These are phyloP conservation scores for Danielozyma ontarioensis DNA, from an alignment of 805 yeast species.

Conservation along the genomic window DNA sequence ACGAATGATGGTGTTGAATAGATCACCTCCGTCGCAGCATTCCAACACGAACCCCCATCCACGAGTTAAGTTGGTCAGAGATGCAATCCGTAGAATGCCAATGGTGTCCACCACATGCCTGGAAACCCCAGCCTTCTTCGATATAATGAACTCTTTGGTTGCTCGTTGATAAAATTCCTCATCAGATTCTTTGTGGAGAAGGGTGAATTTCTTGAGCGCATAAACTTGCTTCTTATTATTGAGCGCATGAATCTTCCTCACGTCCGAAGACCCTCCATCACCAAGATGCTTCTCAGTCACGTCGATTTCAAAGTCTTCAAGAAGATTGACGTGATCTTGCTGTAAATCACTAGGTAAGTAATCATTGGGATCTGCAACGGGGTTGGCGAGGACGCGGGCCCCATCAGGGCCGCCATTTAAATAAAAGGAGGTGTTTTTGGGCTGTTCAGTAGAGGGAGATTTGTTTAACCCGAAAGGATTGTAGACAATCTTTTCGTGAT, in stretches of 20 bases:
- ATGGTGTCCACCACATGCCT: slow-evolving; percentile 57
- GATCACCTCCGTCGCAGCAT: slow-evolving; percentile 56
- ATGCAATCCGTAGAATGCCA: slow-evolving; percentile 52
- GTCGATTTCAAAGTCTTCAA: slow-evolving; percentile 50
- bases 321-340: slow-evolving; percentile 43
- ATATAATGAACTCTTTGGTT: slow-evolving; percentile 57
- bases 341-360: slow-evolving; percentile 50
- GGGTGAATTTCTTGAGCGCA: slow-evolving; percentile 62
- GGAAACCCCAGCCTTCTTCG: slow-evolving; percentile 48
- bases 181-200: slow-evolving; percentile 58
- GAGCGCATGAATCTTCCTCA: slow-evolving; percentile 38
- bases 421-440: slow-evolving; percentile 19
- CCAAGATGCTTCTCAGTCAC: slow-evolving; percentile 48
- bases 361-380: slow-evolving; percentile 64
- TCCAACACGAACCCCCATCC: slow-evolving; percentile 79
- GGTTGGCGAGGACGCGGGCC: slow-evolving; percentile 50
- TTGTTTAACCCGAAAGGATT: slow-evolving; percentile 60
- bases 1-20: slow-evolving; percentile 49
- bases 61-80: slow-evolving; percentile 47
- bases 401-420: slow-evolving; percentile 35
- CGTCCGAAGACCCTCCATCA: slow-evolving; percentile 69
- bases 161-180: slow-evolving; percentile 63
- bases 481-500: slow-evolving; percentile 47
- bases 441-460: slow-evolving; percentile 14
- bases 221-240: slow-evolving; percentile 41